These are phyloP conservation scores for Fusarium subtropicale DNA, from an alignment of 2,329 filamentous ascomycete genomes.

Conservation along the genomic window DNA sequence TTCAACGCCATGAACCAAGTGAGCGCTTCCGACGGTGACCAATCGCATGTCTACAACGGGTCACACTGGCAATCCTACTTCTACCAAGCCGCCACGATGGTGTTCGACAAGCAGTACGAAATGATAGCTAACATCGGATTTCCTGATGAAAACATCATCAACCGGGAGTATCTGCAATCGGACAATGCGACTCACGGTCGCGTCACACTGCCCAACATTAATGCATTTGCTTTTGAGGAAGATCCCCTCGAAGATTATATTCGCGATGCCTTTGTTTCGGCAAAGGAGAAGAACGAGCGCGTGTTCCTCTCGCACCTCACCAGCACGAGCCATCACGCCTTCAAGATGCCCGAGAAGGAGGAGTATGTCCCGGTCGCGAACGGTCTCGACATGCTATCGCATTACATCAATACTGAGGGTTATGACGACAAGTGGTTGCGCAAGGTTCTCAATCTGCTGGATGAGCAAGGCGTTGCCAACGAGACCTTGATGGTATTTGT, in stretches of 20 bases:
- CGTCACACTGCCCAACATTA: slow-evolving; percentile 48
- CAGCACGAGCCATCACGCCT: slow-evolving; percentile 51
- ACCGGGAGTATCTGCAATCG: slow-evolving; percentile 48
- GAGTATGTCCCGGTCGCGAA: slow-evolving; percentile 44
- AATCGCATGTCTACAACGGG: slow-evolving; percentile 11
- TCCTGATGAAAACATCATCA: slow-evolving; percentile 42
- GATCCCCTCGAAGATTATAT: slow-evolving; percentile 50
- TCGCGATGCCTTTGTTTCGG: slow-evolving; percentile 48
- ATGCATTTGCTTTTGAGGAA: slow-evolving; percentile 53
- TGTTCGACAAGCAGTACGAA: slow-evolving; percentile 51
- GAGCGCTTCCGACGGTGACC: slow-evolving; percentile 4
- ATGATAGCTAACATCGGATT: slow-evolving; percentile 51
- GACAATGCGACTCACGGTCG: slow-evolving; percentile 48
- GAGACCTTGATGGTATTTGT: slow-evolving; percentile 52
- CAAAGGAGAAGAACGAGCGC: slow-evolving; percentile 49
- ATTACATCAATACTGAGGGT: slow-evolving; percentile 50
- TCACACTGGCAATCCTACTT: slow-evolving; percentile 51
- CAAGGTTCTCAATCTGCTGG: slow-evolving; percentile 48
- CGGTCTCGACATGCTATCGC: slow-evolving; percentile 47
- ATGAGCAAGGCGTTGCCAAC: slow-evolving; percentile 50
- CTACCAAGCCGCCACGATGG: slow-evolving; percentile 49
- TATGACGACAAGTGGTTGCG: slow-evolving; percentile 50
- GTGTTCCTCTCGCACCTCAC: slow-evolving; percentile 49
- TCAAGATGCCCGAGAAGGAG: slow-evolving; percentile 47
- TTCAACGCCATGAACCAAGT: slow-evolving; percentile 51